Percentiles rank a stretch among this genome's conserved stretches.
Evolutionary conservation across 2,329 filamentous ascomycete species (phyloP).

Genomic region (Nemania sp.): DNA sequence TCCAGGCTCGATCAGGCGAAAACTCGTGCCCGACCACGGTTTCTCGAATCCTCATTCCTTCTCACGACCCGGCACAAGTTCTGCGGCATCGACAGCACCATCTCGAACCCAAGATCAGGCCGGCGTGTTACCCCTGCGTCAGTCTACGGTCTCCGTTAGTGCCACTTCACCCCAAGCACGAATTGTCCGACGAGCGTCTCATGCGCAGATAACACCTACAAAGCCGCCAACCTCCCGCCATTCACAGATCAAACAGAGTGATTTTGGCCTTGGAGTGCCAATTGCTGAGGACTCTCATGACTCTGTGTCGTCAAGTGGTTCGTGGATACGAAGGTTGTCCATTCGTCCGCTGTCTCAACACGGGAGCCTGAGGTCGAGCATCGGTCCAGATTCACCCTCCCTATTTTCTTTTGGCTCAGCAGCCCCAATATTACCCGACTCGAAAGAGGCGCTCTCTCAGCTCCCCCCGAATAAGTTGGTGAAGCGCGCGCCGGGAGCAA

Average conservation of each 20-base stretch:
- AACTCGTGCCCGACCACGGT: conserved; percentile 52
- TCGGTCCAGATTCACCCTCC: conserved; percentile 74
- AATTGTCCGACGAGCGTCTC: conserved; percentile 47
- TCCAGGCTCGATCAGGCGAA: conserved; percentile 50
- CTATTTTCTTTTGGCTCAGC: conserved; percentile 75
- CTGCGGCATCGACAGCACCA: conserved; percentile 51
- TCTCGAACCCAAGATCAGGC: conserved; percentile 53
- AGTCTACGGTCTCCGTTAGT: conserved; percentile 35
- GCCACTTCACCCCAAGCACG: conserved; percentile 44
- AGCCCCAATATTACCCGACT: conserved; percentile 69
- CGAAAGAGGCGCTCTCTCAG: conserved; percentile 55
- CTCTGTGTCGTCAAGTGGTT: conserved; percentile 71
- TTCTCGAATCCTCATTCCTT: conserved; percentile 46
- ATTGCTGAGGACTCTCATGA: conserved; percentile 63
- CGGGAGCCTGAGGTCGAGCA: conserved; percentile 73
- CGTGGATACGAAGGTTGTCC: conserved; percentile 80
- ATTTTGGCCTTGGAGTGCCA: conserved; percentile 40
- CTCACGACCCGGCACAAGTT: conserved; percentile 58
- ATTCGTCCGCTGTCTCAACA: conserved; percentile 73
- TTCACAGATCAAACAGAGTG: conserved; percentile 54
- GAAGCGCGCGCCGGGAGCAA: conserved; percentile 74
- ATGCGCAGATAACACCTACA: conserved; percentile 57
- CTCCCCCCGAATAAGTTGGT: conserved; percentile 80
- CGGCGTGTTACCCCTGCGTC: conserved; percentile 50
- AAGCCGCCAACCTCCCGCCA: conserved; percentile 57